These are phyloP conservation scores for Trebouxia gelatinosa DNA, from an alignment of 163 green algal genomes.

Conservation along the genomic window DNA sequence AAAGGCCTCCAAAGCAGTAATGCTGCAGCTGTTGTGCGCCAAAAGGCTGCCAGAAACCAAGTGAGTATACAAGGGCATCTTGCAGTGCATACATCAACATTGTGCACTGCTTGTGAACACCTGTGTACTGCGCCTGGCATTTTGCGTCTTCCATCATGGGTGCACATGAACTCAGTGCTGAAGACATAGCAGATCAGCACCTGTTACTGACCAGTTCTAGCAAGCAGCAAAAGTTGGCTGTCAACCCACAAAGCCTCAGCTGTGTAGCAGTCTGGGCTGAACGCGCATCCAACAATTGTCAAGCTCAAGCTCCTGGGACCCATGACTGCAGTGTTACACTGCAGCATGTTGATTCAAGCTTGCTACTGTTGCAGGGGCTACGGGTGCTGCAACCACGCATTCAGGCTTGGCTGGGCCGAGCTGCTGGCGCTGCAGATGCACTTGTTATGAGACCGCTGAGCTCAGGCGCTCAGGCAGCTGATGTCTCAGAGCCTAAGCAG, in stretches of 20 bases:
- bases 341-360: background rate
- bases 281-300: background rate
- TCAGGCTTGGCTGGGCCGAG: constrained; percentile 27
- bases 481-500: too few relatives aligned
- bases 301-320: background rate
- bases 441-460: too few relatives aligned
- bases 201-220: background rate
- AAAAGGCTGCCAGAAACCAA: background rate
- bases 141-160: background rate
- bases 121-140: background rate
- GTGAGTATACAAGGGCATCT: background rate
- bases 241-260: background rate
- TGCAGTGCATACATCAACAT: background rate
- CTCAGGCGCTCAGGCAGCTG: too few relatives aligned
- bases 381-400: constrained; percentile 29
- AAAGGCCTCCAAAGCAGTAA: background rate
- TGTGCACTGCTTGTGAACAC: background rate
- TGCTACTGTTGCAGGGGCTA: constrained; percentile 22
- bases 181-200: background rate
- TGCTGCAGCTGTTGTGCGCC: background rate
- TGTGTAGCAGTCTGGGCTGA: background rate
- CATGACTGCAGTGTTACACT: background rate
- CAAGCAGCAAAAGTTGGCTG: background rate
- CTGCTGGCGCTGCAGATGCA: background rate
- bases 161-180: too few relatives aligned